Base-by-base conservation (phyloP, 441 rosid species). In the Biscutella laevigata region DNA sequence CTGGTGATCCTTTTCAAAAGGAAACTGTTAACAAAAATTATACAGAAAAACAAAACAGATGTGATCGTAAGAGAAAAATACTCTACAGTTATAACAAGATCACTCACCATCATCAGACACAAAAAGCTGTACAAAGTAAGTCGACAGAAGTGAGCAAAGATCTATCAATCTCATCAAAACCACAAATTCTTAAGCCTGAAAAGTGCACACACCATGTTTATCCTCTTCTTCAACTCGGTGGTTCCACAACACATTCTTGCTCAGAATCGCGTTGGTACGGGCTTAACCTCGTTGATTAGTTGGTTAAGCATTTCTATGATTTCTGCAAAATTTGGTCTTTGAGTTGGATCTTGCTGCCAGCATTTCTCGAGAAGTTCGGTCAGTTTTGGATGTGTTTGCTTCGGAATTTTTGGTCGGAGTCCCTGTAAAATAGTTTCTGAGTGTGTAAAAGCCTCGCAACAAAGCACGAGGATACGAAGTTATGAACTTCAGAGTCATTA, bases 361-460 rank as follows among this genome's bases (percentile, higher is more conserved):
- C 98, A 88, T 61, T 73, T 82, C 80, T 82, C 91, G 16, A 92
- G 89, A 57, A 84, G 76, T 55, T 84, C 82, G 5, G 76, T 74
- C 32, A 92, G 68, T 70, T 70, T 80, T 32, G 94, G 87, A 42
- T 81, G 87, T 41, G 90, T 62, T 53, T 74, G 57, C 74, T 84
- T 83, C 9, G 99, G 95, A 48, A 88, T 88, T 21, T 83, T 68
- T n/a, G 97, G 99, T 11, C 95, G 69, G 32, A 86, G 78, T 53
- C 77, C 85, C 97, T 92, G 56, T 7, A 42, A 67, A 24, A 20
- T 19, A 30, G 11, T 55, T 33, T 28, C 0, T 33, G 49, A 36
- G 4, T 15, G 38, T 33, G 25, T 13, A 6, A 26, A 53, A 40
- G 15, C 24, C 27, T 19, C 12, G 35, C 13, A 7, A 38, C 13